These are phyloP conservation scores for Didymellaceae sp. DNA, from an alignment of 2,329 filamentous ascomycete genomes.

Conservation along the genomic window DNA sequence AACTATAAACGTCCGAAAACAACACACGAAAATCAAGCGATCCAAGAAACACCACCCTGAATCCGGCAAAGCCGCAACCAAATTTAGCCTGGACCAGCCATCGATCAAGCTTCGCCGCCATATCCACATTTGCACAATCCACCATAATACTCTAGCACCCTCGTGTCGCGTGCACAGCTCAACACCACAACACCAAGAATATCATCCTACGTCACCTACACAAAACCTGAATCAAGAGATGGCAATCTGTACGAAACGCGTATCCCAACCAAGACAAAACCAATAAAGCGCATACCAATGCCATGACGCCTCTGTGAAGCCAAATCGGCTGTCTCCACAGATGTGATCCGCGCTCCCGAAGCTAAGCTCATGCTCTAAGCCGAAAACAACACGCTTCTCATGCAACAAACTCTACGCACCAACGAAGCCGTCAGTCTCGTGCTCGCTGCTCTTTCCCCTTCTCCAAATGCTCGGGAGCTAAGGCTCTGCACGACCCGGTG, in stretches of 20 bases:
- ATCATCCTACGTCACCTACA: neutral
- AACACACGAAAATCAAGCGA: neutral
- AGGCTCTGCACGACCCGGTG: neutral
- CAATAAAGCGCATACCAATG: constrained; percentile 8
- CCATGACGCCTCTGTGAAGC: constrained; percentile 1
- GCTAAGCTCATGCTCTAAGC: neutral
- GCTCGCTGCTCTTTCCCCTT: constrained; percentile 4
- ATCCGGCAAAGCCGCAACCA: neutral
- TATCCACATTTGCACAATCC: constrained; percentile 5
- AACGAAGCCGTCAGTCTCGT: neutral
- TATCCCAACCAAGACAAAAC: neutral
- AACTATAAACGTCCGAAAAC: constrained; percentile 5
- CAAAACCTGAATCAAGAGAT: neutral
- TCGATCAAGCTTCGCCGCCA: constrained; percentile 1
- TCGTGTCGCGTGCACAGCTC: constrained; percentile 1
- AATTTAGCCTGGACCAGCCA: constrained; percentile 1
- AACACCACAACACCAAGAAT: neutral
- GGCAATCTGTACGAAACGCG: neutral
- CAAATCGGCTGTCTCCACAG: neutral
- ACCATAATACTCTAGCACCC: neutral
- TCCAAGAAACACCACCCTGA: neutral
- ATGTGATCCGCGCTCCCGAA: constrained; percentile 11
- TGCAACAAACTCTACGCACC: neutral
- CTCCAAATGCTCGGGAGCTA: neutral
- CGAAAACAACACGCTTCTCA: neutral